phyloP scores from a whole-genome alignment of 805 yeast species.

The Citeromyces matritensis region DNA sequence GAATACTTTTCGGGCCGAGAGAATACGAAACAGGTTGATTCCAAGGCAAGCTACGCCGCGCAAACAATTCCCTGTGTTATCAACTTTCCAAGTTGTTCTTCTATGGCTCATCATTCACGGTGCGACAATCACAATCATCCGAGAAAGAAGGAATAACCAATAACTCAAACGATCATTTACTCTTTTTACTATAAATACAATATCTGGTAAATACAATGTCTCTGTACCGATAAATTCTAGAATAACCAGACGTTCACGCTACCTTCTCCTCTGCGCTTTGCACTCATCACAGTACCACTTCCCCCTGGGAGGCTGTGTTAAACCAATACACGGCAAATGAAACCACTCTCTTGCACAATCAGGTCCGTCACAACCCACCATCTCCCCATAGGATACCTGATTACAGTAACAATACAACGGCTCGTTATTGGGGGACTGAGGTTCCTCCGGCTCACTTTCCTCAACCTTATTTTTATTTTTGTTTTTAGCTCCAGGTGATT shows the following conservation, averaged over 20 bases:
- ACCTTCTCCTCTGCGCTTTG: conserved; percentile 6
- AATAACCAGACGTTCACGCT: too few species aligned
- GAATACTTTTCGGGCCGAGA: too few species aligned
- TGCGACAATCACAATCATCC: too few species aligned
- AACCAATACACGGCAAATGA: conserved; percentile 85
- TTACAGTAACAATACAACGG: conserved; percentile 93
- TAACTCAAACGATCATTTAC: too few species aligned
- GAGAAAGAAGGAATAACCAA: too few species aligned
- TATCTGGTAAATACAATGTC: neutral
- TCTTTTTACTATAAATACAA: neutral
- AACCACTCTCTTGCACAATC: conserved; percentile 91
- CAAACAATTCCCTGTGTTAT: too few species aligned
- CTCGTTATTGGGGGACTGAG: conserved; percentile 19
- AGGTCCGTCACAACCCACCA: conserved; percentile 98
- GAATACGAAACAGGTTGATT: too few species aligned
- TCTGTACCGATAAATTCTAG: too few species aligned
- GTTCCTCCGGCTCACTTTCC: conserved; percentile 2
- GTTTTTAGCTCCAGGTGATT: conserved; percentile 1
- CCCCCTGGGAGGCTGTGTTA: conserved; percentile 74
- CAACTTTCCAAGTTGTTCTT: too few species aligned
- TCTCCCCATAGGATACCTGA: conserved; percentile 94
- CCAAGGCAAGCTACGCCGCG: too few species aligned
- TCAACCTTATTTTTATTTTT: neutral
- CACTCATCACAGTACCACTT: conserved; percentile 75
- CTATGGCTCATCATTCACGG: too few species aligned